Evolutionary conservation across 2,329 filamentous ascomycete species (phyloP), one percentile per base, ranked within the genome.

Genomic region (Davidsoniella neocaledoniae): DNA sequence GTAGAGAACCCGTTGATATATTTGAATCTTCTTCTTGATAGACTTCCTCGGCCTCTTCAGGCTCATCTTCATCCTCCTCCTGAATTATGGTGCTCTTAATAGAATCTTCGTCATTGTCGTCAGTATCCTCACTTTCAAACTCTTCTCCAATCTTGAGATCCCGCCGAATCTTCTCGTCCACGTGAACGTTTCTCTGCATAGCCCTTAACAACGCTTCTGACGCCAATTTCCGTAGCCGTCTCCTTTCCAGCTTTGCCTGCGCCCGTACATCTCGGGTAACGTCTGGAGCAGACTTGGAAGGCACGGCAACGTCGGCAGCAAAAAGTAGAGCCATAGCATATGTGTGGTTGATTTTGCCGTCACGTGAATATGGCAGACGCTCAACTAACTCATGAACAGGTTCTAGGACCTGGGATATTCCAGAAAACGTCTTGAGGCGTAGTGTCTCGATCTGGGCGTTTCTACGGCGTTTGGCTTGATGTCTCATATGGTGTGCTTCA

Each of bases 281-380:
- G 29, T 16, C 3, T 19, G 4, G 33, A 19, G 64, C 61, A 5
- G 60, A 58, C 2, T 56, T 56, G 38, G 62, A 55, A 0, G 70
- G 68, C 19, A 79, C 58, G 23, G 66, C 60, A 37, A 94, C 64
- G 61, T 94, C 85, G 5, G 73, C 81, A 14, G 86, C 68, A 70
- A 85, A 94, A 14, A 91, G 66, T 1, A 77, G 76, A 5, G 87
- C 65, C 73, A 86, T 85, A 7, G 75, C 86, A 47, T 85, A 72
- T 21, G 94, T 66, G 44, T 81, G 70, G 43, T 88, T 66, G 53
- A 94, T 66, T 53, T 79, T 75, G 4, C 68, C 63, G 56, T 79
- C 79, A 51, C 79, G 77, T 26, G 78, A 77, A 59, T 79, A 94
- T 0, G 86, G 86, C 21, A 77, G 71, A 36, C 74, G 79, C 40